Evolutionary conservation across 106 monocot genomes (phyloP).

Genomic region (Gastrodia elata): DNA sequence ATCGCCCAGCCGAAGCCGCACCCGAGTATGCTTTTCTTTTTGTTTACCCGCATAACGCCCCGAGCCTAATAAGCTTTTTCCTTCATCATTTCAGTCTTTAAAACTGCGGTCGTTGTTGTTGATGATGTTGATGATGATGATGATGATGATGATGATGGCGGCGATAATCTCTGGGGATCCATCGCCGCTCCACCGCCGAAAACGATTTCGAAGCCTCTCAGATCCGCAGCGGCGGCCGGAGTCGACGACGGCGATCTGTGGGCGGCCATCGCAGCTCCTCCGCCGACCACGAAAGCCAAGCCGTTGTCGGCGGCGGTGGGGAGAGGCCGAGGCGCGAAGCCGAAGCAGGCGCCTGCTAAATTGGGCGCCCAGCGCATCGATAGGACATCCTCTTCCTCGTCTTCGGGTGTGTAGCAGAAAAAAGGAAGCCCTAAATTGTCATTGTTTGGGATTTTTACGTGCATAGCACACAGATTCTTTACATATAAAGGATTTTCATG

Average conservation of each 20-base stretch:
- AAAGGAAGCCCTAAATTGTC: too few relatives aligned
- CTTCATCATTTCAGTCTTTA: not conserved
- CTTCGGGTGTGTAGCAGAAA: too few relatives aligned
- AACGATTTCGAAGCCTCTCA: slow-evolving; percentile 26
- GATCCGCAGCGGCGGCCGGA: not conserved
- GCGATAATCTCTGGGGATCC: slow-evolving; percentile 67
- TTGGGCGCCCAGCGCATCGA: slow-evolving; percentile 81
- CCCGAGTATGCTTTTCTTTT: not conserved
- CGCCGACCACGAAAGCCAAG: slow-evolving; percentile 77
- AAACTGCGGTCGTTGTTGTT: not conserved
- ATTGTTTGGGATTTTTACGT: too few relatives aligned
- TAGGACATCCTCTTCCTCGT: slow-evolving; percentile 41
- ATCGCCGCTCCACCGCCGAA: slow-evolving; percentile 65
- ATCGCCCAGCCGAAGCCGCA: slow-evolving; percentile 44
- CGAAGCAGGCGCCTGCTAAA: slow-evolving; percentile 38
- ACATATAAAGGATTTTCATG: too few relatives aligned
- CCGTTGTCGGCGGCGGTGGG: slow-evolving; percentile 82
- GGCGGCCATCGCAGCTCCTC: slow-evolving; percentile 85
- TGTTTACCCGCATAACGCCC: too few relatives aligned
- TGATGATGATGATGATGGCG: slow-evolving; percentile 56
- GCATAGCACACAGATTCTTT: too few relatives aligned
- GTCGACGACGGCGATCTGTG: slow-evolving; percentile 67
- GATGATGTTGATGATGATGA: not conserved
- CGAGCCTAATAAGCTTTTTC: too few relatives aligned
- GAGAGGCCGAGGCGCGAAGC: slow-evolving; percentile 62